Evolutionary conservation across 2,329 filamentous ascomycete species (phyloP), one percentile per base, ranked within the genome.

Genomic region (Alternaria sp.): DNA sequence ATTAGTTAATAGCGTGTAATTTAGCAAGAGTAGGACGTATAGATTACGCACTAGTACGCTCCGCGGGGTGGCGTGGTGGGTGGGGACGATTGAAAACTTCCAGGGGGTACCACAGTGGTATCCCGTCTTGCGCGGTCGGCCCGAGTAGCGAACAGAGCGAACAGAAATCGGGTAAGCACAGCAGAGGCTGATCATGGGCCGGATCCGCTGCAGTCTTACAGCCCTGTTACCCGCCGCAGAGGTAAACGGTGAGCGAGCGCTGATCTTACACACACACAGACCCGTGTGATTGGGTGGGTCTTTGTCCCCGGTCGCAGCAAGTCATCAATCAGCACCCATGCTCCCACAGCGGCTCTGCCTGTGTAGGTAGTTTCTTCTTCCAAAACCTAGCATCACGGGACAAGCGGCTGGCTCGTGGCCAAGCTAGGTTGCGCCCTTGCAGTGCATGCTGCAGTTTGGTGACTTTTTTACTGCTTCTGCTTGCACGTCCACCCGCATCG

Each of bases 191-290:
- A 40, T 21, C 37, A 28, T 49, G 26, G 41, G 44, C 36, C 51
- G 51, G 36, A 41, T 42, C 51, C 37, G 51, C 55, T 54, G 50
- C 37, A 40, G 51, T 45, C 51, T 61, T 60, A 51, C 53, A 56
- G 53, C 53, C 37, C 37, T 54, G 54, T 54, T 33, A 45, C 51
- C 58, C 54, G 46, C 42, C 40, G 36, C 29, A 54, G 42, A 44
- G 58, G 58, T 54, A 61, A 58, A 61, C 51, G 51, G 58, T 55
- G 51, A 49, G 51, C 41, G 21, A 28, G 34, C 29, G 54, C 29
- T 51, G 51, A 51, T 58, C 39, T 23, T 42, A 46, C 34, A 44
- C 40, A 42, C 13, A 36, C 40, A 42, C 13, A 36, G n/a, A 28
- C n/a, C 50, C 34, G 17, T 40, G 29, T 54, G 36, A 54, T 58